Conservation (phyloP, 1,284 basidiomycete species). For the Thelephora terrestris region DNA sequence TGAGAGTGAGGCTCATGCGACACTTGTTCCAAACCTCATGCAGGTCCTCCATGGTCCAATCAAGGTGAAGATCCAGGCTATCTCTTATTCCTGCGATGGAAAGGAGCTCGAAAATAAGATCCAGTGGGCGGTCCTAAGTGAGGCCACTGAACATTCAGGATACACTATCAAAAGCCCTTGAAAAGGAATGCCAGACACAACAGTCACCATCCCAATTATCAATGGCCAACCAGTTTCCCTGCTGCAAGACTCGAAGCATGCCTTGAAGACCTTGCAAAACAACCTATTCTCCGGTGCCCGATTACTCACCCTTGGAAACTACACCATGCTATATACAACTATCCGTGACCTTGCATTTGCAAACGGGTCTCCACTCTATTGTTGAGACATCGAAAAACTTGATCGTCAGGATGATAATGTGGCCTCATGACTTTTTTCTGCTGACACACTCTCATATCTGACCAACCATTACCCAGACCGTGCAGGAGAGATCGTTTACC, state of each 20-base stretch:
- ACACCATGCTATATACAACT: conserved; percentile 3
- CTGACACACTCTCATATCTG: conserved; percentile 16
- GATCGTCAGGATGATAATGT: conserved; percentile 32
- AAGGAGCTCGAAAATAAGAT: conserved; percentile 15
- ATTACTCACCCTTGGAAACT: too few relatives aligned
- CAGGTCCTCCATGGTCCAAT: conserved; percentile 7
- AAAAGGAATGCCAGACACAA: too few relatives aligned
- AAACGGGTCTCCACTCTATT: conserved; percentile 15
- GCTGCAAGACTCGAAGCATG: conserved; percentile 25
- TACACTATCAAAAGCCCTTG: too few relatives aligned
- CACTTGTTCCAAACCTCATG: conserved; percentile 9
- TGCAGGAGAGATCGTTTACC: conserved; percentile 19
- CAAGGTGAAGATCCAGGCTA: conserved; percentile 3
- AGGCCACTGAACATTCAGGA: too few relatives aligned
- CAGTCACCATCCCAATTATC: conserved; percentile 10
- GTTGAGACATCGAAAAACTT: conserved; percentile 24
- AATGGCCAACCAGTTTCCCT: conserved; percentile 12
- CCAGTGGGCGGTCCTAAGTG: too few relatives aligned
- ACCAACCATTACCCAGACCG: conserved; percentile 13
- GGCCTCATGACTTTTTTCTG: conserved; percentile 25
- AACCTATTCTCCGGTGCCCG: conserved; percentile 19
- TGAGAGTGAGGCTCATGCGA: conserved; percentile 9
- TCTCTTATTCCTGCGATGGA: too few relatives aligned
- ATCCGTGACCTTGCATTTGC: conserved; percentile 4
- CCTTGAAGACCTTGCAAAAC: conserved; percentile 22